Conservation (phyloP, 2,329 filamentous ascomycete genomes). For the Colletotrichum neosansevieriae region DNA sequence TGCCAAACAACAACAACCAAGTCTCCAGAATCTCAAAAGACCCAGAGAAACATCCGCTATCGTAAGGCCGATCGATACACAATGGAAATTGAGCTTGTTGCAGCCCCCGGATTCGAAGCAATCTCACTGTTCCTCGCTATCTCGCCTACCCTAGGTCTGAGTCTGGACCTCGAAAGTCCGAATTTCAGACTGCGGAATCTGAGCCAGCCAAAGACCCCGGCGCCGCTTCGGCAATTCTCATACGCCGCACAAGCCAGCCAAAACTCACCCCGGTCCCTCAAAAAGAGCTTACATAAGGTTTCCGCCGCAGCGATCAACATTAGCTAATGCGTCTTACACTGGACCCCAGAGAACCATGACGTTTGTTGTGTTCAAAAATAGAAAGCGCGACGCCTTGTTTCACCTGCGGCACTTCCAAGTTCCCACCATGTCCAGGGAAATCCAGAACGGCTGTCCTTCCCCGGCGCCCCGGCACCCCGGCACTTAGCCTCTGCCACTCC, state of each 20-base stretch:
- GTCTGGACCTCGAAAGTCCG: conserved; percentile 9
- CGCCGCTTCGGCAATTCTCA: conserved; percentile 35
- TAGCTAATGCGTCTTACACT: conserved; percentile 5
- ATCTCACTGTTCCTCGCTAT: conserved; percentile 27
- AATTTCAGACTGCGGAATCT: conserved; percentile 8
- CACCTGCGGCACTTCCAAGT: conserved; percentile 31
- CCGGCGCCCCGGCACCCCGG: neutral
- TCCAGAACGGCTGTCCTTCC: conserved; percentile 9
- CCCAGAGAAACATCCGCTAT: neutral
- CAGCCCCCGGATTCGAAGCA: conserved; percentile 12
- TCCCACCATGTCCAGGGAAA: too few species aligned
- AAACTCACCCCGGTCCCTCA: conserved; percentile 3
- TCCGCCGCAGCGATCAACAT: conserved; percentile 28
- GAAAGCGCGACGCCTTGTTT: conserved; percentile 35
- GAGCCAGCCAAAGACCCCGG: conserved; percentile 17
- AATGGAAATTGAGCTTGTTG: conserved; percentile 27
- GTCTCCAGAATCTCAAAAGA: neutral
- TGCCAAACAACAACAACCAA: neutral
- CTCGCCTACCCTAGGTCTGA: conserved; percentile 19
- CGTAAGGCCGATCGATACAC: conserved; percentile 21
- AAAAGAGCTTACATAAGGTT: conserved; percentile 30
- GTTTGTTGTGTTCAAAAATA: conserved; percentile 35
- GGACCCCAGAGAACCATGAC: conserved; percentile 27
- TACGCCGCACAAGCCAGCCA: too few species aligned
- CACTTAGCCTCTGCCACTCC: conserved; percentile 11